These are phyloP conservation scores for Drechslerella coelobrocha DNA, from an alignment of 2,329 filamentous ascomycete species.

Conservation along the genomic window DNA sequence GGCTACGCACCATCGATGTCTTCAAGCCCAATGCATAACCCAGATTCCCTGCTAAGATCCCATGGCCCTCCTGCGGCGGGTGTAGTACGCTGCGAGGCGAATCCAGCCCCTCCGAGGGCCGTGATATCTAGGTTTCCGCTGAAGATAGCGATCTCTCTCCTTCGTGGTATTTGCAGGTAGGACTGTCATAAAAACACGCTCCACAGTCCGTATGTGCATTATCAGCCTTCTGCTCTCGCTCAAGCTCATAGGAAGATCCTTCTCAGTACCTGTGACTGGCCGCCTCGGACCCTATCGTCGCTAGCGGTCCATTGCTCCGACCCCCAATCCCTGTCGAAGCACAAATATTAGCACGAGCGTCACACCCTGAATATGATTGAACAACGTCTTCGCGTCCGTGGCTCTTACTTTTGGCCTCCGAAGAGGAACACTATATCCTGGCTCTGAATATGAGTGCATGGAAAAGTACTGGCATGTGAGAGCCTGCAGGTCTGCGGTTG, in stretches of 20 bases:
- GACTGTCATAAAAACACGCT: constrained; percentile 58
- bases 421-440: neutral
- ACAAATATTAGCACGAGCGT: constrained; percentile 5
- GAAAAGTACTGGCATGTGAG: neutral
- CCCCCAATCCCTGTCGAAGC: constrained; percentile 26
- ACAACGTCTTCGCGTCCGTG: neutral
- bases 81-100: constrained; percentile 76
- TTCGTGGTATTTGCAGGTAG: constrained; percentile 59
- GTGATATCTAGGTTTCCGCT: constrained; percentile 74
- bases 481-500: neutral
- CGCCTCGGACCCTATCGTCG: constrained; percentile 47
- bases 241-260: neutral
- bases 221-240: neutral
- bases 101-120: constrained; percentile 79
- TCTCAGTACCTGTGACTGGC: constrained; percentile 30
- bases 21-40: constrained; percentile 56
- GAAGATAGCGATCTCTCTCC: constrained; percentile 63
- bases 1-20: constrained; percentile 50
- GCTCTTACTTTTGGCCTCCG: neutral
- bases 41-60: constrained; percentile 70
- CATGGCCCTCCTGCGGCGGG: constrained; percentile 64
- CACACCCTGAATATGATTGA: neutral
- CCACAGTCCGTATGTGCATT: neutral
- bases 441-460: neutral
- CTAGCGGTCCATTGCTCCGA: constrained; percentile 33